These are phyloP conservation scores for Globisporangium recalcitrans DNA, from an alignment of 352 stramenopile genomes.

Conservation along the genomic window DNA sequence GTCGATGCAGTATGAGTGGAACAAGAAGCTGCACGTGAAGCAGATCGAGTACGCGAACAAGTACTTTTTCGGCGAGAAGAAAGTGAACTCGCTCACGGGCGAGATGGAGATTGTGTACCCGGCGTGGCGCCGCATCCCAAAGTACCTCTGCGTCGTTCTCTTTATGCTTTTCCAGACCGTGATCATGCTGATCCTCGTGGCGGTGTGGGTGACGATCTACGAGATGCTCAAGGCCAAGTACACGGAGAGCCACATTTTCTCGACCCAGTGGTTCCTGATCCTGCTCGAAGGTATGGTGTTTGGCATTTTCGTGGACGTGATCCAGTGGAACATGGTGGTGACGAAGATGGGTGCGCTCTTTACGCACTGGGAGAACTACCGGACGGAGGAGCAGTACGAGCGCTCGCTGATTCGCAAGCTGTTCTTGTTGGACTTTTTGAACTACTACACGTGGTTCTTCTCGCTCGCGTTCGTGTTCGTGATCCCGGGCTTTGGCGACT, in stretches of 20 bases:
- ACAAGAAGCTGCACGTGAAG: conserved; percentile 72
- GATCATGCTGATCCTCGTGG: conserved; percentile 87
- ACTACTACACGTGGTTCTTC: conserved; percentile 92
- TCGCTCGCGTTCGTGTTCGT: conserved; percentile 86
- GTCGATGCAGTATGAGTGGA: conserved; percentile 78
- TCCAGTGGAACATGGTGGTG: conserved; percentile 88
- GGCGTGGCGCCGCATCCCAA: conserved; percentile 60
- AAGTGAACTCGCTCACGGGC: conserved; percentile 71
- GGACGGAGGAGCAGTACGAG: conserved; percentile 82
- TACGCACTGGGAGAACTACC: conserved; percentile 87
- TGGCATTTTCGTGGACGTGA: conserved; percentile 83
- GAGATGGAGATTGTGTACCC: conserved; percentile 66
- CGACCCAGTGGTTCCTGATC: conserved; percentile 81
- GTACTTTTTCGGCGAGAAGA: conserved; percentile 57
- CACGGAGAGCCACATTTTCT: conserved; percentile 69
- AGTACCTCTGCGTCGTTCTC: conserved; percentile 67
- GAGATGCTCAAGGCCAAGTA: conserved; percentile 85
- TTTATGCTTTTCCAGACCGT: conserved; percentile 81
- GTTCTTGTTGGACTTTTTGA: conserved; percentile 84
- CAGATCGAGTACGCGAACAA: conserved; percentile 86
- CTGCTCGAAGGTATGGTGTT: conserved; percentile 79
- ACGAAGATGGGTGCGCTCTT: conserved; percentile 83
- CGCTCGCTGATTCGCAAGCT: conserved; percentile 79
- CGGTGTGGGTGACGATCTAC: conserved; percentile 84
- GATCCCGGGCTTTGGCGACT: conserved; percentile 76